phyloP scores from a whole-genome alignment of 352 stramenopile genomes.

The Phytophthora vignae region DNA sequence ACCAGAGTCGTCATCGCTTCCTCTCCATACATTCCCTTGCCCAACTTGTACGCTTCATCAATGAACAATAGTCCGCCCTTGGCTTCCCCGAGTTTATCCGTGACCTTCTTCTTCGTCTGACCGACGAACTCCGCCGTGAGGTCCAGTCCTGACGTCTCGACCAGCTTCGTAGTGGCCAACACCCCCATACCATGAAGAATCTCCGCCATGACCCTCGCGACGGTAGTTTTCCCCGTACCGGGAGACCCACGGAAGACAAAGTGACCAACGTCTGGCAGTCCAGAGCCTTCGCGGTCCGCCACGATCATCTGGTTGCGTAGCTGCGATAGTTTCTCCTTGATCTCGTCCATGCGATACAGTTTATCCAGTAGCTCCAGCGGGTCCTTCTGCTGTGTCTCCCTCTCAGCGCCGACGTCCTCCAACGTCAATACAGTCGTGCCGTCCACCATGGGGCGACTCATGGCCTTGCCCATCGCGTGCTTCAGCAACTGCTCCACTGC shows the following conservation, averaged over 20 bases:
- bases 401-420: constrained; percentile 59
- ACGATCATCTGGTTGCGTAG: constrained; percentile 71
- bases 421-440: constrained; percentile 52
- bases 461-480: constrained; percentile 71
- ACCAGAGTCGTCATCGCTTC: constrained; percentile 93
- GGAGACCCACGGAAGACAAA: constrained; percentile 91
- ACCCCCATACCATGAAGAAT: constrained; percentile 94
- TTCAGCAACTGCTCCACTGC: constrained; percentile 88
- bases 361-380: constrained; percentile 54
- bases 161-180: constrained; percentile 92
- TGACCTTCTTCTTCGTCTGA: constrained; percentile 91
- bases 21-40: constrained; percentile 81
- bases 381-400: constrained; percentile 35
- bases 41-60: constrained; percentile 93
- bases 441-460: constrained; percentile 49
- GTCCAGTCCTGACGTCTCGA: constrained; percentile 88
- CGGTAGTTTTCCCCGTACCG: constrained; percentile 91
- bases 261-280: constrained; percentile 69
- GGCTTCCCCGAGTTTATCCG: constrained; percentile 88
- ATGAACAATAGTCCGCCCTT: constrained; percentile 94
- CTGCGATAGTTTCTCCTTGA: constrained; percentile 61
- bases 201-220: constrained; percentile 93
- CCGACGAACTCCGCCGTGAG: constrained; percentile 90
- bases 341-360: constrained; percentile 70
- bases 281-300: constrained; percentile 70